These are phyloP conservation scores for Lichtheimia ramosa DNA, from an alignment of 371 early-diverging fungal species.

Conservation along the genomic window DNA sequence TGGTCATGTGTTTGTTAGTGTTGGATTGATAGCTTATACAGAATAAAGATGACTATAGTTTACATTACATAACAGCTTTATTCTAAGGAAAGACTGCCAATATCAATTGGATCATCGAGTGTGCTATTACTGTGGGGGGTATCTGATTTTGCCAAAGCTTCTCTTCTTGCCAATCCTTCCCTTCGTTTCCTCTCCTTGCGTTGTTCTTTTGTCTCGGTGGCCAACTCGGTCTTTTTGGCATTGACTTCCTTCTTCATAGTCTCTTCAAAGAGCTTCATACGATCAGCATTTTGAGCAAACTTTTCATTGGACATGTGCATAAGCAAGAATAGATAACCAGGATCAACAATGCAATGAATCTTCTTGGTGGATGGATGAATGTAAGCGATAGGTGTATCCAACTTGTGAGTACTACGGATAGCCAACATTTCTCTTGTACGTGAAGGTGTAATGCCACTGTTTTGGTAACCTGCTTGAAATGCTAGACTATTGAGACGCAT, in stretches of 20 bases:
- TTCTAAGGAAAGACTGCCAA: conserved; percentile 10
- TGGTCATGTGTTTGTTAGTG: too few species aligned
- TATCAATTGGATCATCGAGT: background rate
- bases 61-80: too few species aligned
- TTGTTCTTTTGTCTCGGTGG: conserved; percentile 55
- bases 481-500: conserved; percentile 55
- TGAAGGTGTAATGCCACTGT: conserved; percentile 63
- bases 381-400: conserved; percentile 63
- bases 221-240: background rate
- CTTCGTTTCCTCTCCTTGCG: conserved; percentile 53
- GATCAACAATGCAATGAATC: conserved; percentile 49
- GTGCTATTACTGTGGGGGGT: background rate
- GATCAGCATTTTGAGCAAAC: conserved; percentile 49
- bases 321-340: conserved; percentile 43
- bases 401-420: conserved; percentile 59
- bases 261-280: conserved; percentile 50
- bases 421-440: conserved; percentile 62
- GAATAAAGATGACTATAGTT: too few species aligned
- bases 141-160: conserved; percentile 1
- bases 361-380: conserved; percentile 28
- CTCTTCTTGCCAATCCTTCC: conserved; percentile 44
- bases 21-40: too few species aligned
- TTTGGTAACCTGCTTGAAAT: conserved; percentile 59
- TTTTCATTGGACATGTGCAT: conserved; percentile 54
- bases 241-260: conserved; percentile 30